Percentiles rank a stretch among this genome's conserved stretches.
Conservation (phyloP, 345 rosid genomes). For the Linum trigynum region DNA sequence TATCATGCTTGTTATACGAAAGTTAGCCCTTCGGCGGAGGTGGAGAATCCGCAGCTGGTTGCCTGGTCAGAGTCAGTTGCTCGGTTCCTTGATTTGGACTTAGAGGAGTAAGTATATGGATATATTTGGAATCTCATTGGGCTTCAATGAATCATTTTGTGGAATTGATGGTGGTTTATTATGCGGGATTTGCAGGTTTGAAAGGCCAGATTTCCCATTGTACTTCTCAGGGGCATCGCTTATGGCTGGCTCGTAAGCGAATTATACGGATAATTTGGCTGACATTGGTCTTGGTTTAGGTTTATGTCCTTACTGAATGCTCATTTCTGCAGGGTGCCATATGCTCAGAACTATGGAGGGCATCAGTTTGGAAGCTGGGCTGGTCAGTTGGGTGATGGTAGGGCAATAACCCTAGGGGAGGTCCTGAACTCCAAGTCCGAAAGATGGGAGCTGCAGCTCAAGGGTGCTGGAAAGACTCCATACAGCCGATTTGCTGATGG, state of each 20-base stretch:
- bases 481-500: constrained; percentile 98
- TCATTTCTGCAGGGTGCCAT: constrained; percentile 49
- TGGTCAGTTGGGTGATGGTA: constrained; percentile 98
- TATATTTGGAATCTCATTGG: background rate
- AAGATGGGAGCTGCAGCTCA: constrained; percentile 98
- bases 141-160: background rate
- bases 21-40: constrained; percentile 78
- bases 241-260: constrained; percentile 66
- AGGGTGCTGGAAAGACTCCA: constrained; percentile 95
- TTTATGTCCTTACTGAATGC: constrained; percentile 6
- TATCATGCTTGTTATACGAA: constrained; percentile 79
- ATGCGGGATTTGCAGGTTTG: constrained; percentile 47
- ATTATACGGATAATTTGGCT: constrained; percentile 3
- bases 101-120: constrained; percentile 59
- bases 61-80: constrained; percentile 92
- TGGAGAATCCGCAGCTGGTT: constrained; percentile 85
- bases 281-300: background rate
- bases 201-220: constrained; percentile 76
- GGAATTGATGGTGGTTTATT: background rate
- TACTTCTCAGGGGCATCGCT: constrained; percentile 65
- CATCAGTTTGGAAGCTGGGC: constrained; percentile 99
- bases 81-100: constrained; percentile 67
- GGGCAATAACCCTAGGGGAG: constrained; percentile 92
- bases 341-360: constrained; percentile 95
- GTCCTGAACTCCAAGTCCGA: constrained; percentile 65